Evolutionary conservation across 176 grass and related monocot species (phyloP).

Genomic region (Melocanna baccifera): DNA sequence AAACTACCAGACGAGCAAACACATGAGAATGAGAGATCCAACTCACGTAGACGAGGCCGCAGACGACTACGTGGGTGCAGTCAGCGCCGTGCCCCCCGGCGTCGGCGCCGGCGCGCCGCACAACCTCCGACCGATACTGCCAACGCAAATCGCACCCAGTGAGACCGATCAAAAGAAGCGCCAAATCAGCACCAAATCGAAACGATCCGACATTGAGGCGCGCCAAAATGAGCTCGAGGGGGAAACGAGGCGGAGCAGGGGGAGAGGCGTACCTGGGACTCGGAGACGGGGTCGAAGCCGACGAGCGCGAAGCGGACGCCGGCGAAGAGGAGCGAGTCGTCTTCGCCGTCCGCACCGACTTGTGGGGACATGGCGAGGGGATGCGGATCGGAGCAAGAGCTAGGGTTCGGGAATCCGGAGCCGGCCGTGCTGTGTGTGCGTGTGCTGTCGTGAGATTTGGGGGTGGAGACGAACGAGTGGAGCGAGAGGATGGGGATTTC

Average conservation of each 20-base stretch:
- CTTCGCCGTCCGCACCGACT: not conserved
- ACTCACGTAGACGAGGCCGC: slow-evolving; percentile 60
- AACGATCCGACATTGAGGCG: not conserved
- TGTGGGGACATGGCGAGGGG: not conserved
- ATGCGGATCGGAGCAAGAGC: not conserved
- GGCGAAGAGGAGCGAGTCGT: slow-evolving; percentile 40
- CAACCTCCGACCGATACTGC: slow-evolving; percentile 66
- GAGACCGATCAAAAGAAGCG: not conserved
- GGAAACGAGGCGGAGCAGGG: not conserved
- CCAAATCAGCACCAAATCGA: not conserved
- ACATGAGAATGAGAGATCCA: not conserved
- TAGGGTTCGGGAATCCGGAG: slow-evolving; percentile 8
- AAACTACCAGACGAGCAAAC: not conserved
- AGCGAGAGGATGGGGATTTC: no score
- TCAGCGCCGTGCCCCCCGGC: slow-evolving; percentile 28
- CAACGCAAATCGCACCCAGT: not conserved
- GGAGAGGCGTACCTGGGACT: slow-evolving; percentile 47
- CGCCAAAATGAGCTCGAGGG: not conserved
- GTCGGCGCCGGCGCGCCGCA: slow-evolving; percentile 53
- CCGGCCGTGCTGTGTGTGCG: not conserved
- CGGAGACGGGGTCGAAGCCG: slow-evolving; percentile 74
- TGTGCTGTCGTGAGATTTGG: not conserved
- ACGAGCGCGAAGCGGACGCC: slow-evolving; percentile 76
- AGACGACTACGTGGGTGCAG: slow-evolving; percentile 74
- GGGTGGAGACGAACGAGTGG: no score